Evolutionary conservation across 139 green algal genomes (phyloP).

Genomic region (Asterochloris sp.): DNA sequence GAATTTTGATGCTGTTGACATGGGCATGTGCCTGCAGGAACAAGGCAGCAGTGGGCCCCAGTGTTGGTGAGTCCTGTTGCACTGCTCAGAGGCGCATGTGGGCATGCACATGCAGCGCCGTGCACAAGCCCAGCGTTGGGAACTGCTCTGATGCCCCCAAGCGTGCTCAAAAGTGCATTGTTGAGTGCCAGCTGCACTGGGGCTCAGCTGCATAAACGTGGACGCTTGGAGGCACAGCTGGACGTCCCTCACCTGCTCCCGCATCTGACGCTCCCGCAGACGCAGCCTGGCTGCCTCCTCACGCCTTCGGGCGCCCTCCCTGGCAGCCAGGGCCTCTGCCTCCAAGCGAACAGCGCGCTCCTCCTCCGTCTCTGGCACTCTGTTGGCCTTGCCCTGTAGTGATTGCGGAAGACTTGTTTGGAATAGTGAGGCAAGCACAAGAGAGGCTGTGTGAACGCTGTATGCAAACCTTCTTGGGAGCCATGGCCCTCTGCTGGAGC

Average conservation of each 20-base stretch:
- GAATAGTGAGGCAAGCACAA: neutral
- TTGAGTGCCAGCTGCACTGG: neutral
- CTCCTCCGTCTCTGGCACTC: conserved; percentile 59
- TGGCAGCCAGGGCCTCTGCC: conserved; percentile 57
- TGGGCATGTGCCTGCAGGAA: conserved; percentile 56
- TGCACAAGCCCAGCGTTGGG: no score
- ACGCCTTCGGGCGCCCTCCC: conserved; percentile 32
- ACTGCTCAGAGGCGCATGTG: no score
- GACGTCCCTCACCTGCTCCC: no score
- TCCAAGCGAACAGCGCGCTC: conserved; percentile 48
- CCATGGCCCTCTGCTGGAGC: neutral
- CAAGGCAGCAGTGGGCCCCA: no score
- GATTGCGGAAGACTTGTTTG: conserved; percentile 31
- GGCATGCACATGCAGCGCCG: no score
- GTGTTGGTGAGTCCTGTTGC: no score
- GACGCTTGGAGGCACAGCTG: no score
- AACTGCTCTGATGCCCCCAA: no score
- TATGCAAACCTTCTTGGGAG: conserved; percentile 15
- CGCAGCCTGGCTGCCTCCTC: conserved; percentile 48
- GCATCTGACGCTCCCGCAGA: neutral
- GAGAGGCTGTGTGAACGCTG: neutral
- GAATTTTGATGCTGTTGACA: conserved; percentile 79
- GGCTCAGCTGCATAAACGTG: no score
- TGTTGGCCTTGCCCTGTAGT: conserved; percentile 22
- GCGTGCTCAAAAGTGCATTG: neutral